phyloP scores from a whole-genome alignment of 2,329 filamentous ascomycete species.

The Fusarium tupiense region DNA sequence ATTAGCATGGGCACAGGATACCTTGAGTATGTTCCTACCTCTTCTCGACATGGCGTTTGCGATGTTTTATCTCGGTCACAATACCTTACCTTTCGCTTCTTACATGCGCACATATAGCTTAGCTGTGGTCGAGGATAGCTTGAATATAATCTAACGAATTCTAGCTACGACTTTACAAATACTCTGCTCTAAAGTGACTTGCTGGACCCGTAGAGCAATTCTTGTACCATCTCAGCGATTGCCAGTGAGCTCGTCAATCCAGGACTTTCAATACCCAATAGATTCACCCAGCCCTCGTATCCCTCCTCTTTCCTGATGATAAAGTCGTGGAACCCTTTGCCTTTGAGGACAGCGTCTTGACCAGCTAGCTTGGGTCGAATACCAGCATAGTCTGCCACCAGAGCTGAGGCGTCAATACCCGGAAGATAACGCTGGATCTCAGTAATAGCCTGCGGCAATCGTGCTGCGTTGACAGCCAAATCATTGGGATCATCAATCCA shows the following conservation, averaged over 20 bases:
- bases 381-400: slow-evolving; percentile 87
- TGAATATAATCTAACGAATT: not conserved
- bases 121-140: not conserved
- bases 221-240: slow-evolving; percentile 79
- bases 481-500: slow-evolving; percentile 82
- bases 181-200: not conserved
- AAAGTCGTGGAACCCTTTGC: slow-evolving; percentile 84
- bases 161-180: not conserved
- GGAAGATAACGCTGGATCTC: slow-evolving; percentile 87
- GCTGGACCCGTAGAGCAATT: slow-evolving; percentile 56
- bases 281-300: slow-evolving; percentile 84
- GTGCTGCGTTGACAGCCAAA: slow-evolving; percentile 71
- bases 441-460: slow-evolving; percentile 72
- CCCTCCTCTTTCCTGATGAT: slow-evolving; percentile 80
- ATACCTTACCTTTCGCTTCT: slow-evolving; percentile 21
- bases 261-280: slow-evolving; percentile 93
- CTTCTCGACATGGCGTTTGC: slow-evolving; percentile 19
- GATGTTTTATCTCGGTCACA: slow-evolving; percentile 1
- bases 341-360: slow-evolving; percentile 68
- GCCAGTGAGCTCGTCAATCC: slow-evolving; percentile 88
- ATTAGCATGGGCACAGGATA: slow-evolving; percentile 36
- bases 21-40: slow-evolving; percentile 22
- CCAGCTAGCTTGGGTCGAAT: slow-evolving; percentile 84
- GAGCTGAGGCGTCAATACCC: slow-evolving; percentile 69
- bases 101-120: slow-evolving; percentile 11